phyloP scores from a whole-genome alignment of 495 filamentous ascomycete genomes.

The Hypoxylon rickii region DNA sequence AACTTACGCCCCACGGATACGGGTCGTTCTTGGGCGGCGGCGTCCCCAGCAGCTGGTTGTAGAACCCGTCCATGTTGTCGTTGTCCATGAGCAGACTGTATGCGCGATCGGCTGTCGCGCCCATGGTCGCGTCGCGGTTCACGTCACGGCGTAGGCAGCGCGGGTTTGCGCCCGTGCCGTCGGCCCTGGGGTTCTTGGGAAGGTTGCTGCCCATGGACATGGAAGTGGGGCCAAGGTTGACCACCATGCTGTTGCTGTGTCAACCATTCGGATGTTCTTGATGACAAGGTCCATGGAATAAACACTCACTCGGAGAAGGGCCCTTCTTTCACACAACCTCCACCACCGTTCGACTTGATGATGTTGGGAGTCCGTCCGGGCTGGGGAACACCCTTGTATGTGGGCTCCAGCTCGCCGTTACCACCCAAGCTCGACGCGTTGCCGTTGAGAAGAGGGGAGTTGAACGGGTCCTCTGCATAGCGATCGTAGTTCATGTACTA shows the following conservation, averaged over 20 bases:
- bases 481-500: slow-evolving; percentile 54
- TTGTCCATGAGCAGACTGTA: slow-evolving; percentile 53
- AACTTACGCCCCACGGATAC: slow-evolving; percentile 45
- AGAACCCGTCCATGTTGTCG: slow-evolving; percentile 56
- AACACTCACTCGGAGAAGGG: slow-evolving; percentile 56
- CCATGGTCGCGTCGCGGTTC: slow-evolving; percentile 52
- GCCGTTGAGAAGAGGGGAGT: slow-evolving; percentile 48
- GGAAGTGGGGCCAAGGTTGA: slow-evolving; percentile 45
- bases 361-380: slow-evolving; percentile 35
- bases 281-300: too few species aligned
- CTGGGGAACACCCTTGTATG: slow-evolving; percentile 40
- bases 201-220: slow-evolving; percentile 37
- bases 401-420: slow-evolving; percentile 44
- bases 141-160: slow-evolving; percentile 56
- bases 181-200: slow-evolving; percentile 40
- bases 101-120: slow-evolving; percentile 54
- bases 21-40: slow-evolving; percentile 42
- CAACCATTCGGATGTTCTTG: too few species aligned
- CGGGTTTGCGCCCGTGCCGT: slow-evolving; percentile 43
- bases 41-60: slow-evolving; percentile 55
- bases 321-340: slow-evolving; percentile 63
- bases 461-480: slow-evolving; percentile 42
- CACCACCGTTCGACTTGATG: slow-evolving; percentile 57
- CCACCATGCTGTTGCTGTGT: slow-evolving; percentile 43
- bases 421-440: slow-evolving; percentile 48